Evolutionary conservation across 2,329 filamentous ascomycete genomes (phyloP).

Genomic region (Colletotrichum tofieldiae): DNA sequence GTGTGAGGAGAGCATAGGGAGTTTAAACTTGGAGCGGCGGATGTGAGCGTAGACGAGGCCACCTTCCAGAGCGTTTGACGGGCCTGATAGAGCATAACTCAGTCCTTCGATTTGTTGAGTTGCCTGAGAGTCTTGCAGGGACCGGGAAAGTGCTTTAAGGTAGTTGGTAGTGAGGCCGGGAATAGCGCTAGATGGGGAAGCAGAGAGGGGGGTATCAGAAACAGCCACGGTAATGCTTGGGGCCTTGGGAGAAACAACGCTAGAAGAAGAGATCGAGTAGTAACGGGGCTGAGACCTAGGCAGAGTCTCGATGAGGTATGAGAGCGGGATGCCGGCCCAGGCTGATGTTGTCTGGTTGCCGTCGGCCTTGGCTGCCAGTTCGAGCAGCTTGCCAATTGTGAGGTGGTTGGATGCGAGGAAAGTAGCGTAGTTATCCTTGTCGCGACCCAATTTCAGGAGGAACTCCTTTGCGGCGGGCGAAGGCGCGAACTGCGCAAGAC

Average conservation of each 20-base stretch:
- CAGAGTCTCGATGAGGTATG: constrained; percentile 69
- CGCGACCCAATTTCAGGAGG: constrained; percentile 48
- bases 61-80: constrained; percentile 42
- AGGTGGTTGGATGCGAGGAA: constrained; percentile 47
- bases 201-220: constrained; percentile 45
- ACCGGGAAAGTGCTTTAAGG: constrained; percentile 42
- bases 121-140: constrained; percentile 6
- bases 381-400: constrained; percentile 48
- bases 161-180: constrained; percentile 49
- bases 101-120: constrained; percentile 5
- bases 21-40: constrained; percentile 55
- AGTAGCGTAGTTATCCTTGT: constrained; percentile 50
- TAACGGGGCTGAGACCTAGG: constrained; percentile 72
- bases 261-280: constrained; percentile 75
- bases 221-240: constrained; percentile 32
- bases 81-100: constrained; percentile 31
- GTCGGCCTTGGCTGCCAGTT: constrained; percentile 39
- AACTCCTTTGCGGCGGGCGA: constrained; percentile 9
- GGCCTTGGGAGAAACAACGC: constrained; percentile 47
- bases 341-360: not conserved
- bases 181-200: constrained; percentile 48
- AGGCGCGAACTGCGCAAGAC: constrained; percentile 23
- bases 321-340: constrained; percentile 55
- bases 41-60: constrained; percentile 54
- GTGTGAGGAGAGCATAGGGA: constrained; percentile 56